Base-by-base conservation (phyloP, 2,329 filamentous ascomycete genomes). In the Epichloe typhina region DNA sequence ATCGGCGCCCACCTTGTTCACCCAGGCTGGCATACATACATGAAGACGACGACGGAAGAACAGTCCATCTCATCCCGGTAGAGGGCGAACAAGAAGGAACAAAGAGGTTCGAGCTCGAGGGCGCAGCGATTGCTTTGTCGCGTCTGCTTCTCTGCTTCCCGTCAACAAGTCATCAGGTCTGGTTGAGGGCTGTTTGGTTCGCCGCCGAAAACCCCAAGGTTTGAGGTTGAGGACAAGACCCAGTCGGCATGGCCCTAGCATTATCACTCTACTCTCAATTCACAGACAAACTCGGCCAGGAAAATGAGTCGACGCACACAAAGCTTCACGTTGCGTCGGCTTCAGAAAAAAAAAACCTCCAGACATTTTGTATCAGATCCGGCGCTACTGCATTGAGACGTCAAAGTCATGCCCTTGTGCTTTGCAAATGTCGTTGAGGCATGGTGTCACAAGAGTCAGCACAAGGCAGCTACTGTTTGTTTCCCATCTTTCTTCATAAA, bases 1-100 rank as follows among this genome's bases (percentile, higher is more conserved):
- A 55, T 57, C 56, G 57, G 53, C 56, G 53, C 50, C 46, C 53
- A 53, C 51, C 52, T 50, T 43, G 50, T 23, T 46, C 40, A 35
- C 39, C 36, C 50, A 33, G 38, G 15, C 13, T 17, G 12, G 26
- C 23, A 13, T 42, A 26, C 23, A 7, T 26, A 17, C 17, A 17
- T 17, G 17, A 17, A 17, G n/a, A n/a, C n/a, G 39, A 45, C 33
- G 33, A 50, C 44, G 47, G 41, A 39, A 50, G 15, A 39, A 38
- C 42, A 31, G 8, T 31, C 26, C 3, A 9, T 31, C 26, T 4
- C 26, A 31, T n/a, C 13, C 36, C 36, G 15, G 13, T 38, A 38
- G 36, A 13, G 36, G 15, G 36, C 12, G 36, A 15, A 26, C 26
- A 8, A 8, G 26, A 26, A 8, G 26, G 8, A 26, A 26, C 7